Percentiles rank a stretch among this genome's conserved stretches.
Conservation (phyloP, 768 basidiomycete genomes). For the Termitomyces sp. region DNA sequence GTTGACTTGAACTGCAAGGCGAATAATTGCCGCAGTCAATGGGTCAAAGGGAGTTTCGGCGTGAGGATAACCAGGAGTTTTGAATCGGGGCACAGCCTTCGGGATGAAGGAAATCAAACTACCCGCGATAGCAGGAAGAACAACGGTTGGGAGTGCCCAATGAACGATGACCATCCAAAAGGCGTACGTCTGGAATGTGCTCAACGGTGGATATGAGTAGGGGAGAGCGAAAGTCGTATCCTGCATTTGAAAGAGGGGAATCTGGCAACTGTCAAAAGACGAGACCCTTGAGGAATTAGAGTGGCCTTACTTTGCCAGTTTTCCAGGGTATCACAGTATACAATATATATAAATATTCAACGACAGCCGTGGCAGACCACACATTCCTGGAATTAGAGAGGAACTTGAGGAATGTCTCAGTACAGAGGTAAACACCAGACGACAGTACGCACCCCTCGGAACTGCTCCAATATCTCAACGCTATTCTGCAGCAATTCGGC, state of each 20-base stretch:
- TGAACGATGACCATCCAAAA: conserved; percentile 53
- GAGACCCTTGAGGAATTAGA: background rate
- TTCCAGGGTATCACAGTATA: conserved; percentile 50
- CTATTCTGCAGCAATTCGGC: conserved; percentile 30
- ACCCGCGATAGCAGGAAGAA: conserved; percentile 54
- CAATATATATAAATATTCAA: conserved; percentile 52
- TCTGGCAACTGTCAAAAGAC: conserved; percentile 11
- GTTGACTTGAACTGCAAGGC: conserved; percentile 54
- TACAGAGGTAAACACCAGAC: background rate
- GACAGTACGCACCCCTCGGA: conserved; percentile 29
- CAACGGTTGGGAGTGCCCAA: conserved; percentile 57
- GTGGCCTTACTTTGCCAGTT: conserved; percentile 29
- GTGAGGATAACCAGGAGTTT: conserved; percentile 8
- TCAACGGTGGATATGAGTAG: conserved; percentile 44
- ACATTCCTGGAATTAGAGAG: conserved; percentile 65
- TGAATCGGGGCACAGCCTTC: conserved; percentile 10
- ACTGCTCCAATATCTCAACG: conserved; percentile 27
- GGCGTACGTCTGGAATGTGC: conserved; percentile 35
- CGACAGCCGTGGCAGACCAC: conserved; percentile 44
- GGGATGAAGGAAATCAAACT: conserved; percentile 60
- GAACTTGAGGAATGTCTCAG: conserved; percentile 29
- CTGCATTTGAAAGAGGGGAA: conserved; percentile 20
- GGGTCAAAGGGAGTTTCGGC: conserved; percentile 43
- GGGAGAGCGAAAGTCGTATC: conserved; percentile 17
- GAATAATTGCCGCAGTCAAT: conserved; percentile 57